These are phyloP conservation scores for Papilionanthe hybrid DNA, from an alignment of 116 monocot species.

Conservation along the genomic window DNA sequence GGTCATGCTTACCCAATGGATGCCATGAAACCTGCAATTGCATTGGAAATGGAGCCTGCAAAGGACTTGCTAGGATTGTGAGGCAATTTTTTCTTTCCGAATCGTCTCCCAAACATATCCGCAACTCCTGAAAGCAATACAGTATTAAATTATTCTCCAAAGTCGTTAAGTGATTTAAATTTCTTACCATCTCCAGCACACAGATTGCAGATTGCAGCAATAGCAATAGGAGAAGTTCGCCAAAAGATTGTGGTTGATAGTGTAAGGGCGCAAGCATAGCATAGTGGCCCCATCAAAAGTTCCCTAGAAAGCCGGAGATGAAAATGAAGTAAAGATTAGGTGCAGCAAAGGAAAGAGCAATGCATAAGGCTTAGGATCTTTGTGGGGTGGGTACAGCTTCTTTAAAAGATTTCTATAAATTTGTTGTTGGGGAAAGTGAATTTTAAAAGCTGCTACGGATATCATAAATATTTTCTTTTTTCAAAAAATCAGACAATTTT, in stretches of 20 bases:
- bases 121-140: constrained; percentile 49
- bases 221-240: constrained; percentile 80
- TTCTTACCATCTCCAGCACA: constrained; percentile 91
- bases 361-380: too few relatives aligned
- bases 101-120: constrained; percentile 72
- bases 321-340: background rate
- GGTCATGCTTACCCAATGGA: constrained; percentile 50
- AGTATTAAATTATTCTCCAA: background rate
- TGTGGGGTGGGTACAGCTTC: too few relatives aligned
- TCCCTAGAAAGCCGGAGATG: constrained; percentile 34
- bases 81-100: constrained; percentile 62
- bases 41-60: constrained; percentile 68
- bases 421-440: too few relatives aligned
- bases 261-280: constrained; percentile 90
- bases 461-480: too few relatives aligned
- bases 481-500: too few relatives aligned
- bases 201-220: constrained; percentile 86
- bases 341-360: too few relatives aligned
- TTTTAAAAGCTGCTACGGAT: too few relatives aligned
- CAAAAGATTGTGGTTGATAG: constrained; percentile 71
- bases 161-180: too few relatives aligned
- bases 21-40: constrained; percentile 58
- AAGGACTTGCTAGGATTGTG: constrained; percentile 74
- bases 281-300: constrained; percentile 81
- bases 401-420: too few relatives aligned